phyloP scores from a whole-genome alignment of 73 alveolate genomes.

The Blepharisma stoltei region DNA sequence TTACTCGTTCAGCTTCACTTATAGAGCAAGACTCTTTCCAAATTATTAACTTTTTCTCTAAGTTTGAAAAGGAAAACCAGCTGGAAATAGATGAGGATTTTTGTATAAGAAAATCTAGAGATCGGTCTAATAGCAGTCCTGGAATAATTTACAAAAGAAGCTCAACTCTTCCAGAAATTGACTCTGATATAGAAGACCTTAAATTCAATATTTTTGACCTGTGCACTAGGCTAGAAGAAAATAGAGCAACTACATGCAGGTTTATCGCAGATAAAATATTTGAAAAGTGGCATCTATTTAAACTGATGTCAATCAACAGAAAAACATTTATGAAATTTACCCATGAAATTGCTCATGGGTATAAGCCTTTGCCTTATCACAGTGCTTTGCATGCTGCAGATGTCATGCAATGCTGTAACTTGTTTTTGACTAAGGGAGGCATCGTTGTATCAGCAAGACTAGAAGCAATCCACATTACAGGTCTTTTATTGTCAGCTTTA shows the following conservation, averaged over 20 bases:
- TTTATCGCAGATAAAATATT: not conserved
- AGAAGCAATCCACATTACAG: not conserved
- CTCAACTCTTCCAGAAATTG: too few relatives aligned
- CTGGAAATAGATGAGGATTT: too few relatives aligned
- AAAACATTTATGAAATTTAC: not conserved
- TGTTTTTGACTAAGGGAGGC: slow-evolving; percentile 28
- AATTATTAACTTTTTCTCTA: too few relatives aligned
- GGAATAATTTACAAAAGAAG: too few relatives aligned
- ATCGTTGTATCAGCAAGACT: not conserved
- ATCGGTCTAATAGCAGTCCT: too few relatives aligned
- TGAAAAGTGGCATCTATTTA: not conserved
- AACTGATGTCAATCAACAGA: not conserved
- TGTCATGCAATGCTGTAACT: slow-evolving; percentile 56
- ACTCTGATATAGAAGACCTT: too few relatives aligned
- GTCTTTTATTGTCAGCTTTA: slow-evolving; percentile 18
- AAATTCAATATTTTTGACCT: too few relatives aligned
- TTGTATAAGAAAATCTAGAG: too few relatives aligned
- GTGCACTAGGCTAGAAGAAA: too few relatives aligned
- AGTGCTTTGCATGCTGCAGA: slow-evolving; percentile 69
- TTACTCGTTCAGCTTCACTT: too few relatives aligned
- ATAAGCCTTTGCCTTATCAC: slow-evolving; percentile 45
- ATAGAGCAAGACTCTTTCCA: too few relatives aligned
- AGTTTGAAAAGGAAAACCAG: too few relatives aligned
- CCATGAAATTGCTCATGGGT: not conserved
- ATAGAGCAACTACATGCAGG: not conserved